phyloP scores from a whole-genome alignment of 768 basidiomycete species.

The Tylopilus intermedius region DNA sequence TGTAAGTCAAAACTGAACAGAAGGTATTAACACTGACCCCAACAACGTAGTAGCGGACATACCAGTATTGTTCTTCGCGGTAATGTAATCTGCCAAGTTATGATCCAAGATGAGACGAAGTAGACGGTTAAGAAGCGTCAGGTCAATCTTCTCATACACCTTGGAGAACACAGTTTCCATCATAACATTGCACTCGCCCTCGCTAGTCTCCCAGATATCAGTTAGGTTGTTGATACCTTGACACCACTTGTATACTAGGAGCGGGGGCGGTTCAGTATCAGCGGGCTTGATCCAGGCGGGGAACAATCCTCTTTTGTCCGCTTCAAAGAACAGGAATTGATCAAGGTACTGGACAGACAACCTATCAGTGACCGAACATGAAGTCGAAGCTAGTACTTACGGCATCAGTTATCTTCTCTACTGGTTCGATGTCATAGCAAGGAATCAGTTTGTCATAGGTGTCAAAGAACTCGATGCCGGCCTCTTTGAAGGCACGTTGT shows the following conservation, averaged over 20 bases:
- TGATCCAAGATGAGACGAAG: constrained; percentile 96
- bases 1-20: constrained; percentile 71
- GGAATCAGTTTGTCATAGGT: constrained; percentile 98
- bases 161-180: constrained; percentile 99
- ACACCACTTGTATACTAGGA: constrained; percentile 99
- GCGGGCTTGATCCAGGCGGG: constrained; percentile 99
- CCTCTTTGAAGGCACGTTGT: constrained; percentile 97
- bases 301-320: constrained; percentile 96
- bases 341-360: constrained; percentile 67
- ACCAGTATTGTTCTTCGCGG: constrained; percentile 96
- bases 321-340: constrained; percentile 98
- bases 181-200: constrained; percentile 96
- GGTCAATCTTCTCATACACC: constrained; percentile 98
- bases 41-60: constrained; percentile 9
- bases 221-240: constrained; percentile 99
- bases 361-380: constrained; percentile 7
- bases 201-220: constrained; percentile 96
- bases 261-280: constrained; percentile 93
- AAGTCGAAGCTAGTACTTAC: constrained; percentile 37
- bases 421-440: constrained; percentile 98
- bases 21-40: constrained; percentile 1
- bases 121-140: constrained; percentile 92
- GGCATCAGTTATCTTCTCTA: constrained; percentile 99
- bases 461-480: constrained; percentile 96
- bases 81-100: constrained; percentile 98